These are phyloP conservation scores for Paragyromitra xinjiangensis DNA, from an alignment of 495 filamentous ascomycete species.

Conservation along the genomic window DNA sequence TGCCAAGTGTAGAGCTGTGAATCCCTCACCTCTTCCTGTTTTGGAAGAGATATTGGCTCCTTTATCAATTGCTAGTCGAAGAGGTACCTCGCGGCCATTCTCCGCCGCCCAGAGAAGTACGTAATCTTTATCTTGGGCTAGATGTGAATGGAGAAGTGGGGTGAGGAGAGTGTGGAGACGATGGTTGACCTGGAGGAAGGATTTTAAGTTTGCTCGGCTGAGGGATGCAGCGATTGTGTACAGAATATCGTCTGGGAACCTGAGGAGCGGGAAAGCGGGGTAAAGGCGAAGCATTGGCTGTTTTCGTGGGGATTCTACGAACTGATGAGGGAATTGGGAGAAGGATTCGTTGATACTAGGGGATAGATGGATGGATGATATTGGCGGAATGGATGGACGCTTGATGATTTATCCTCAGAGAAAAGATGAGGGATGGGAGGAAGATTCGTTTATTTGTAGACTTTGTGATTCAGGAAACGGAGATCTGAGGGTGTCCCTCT, in stretches of 20 bases:
- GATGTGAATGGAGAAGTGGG: constrained; percentile 28
- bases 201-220: constrained; percentile 23
- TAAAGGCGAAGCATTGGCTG: constrained; percentile 39
- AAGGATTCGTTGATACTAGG: neutral
- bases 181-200: constrained; percentile 25
- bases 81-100: constrained; percentile 16
- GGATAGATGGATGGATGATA: neutral
- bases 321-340: neutral
- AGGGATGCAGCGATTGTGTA: constrained; percentile 29
- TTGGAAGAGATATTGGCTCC: constrained; percentile 25
- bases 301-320: neutral
- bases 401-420: constrained; percentile 7
- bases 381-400: neutral
- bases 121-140: constrained; percentile 20
- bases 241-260: constrained; percentile 40
- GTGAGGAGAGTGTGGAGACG: constrained; percentile 37
- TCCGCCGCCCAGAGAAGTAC: constrained; percentile 42
- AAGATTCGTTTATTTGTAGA: constrained; percentile 4
- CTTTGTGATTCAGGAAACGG: neutral
- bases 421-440: neutral
- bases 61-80: constrained; percentile 1
- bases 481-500: neutral
- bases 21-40: neutral
- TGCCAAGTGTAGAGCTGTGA: constrained; percentile 42
- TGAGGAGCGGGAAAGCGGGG: constrained; percentile 42